These are phyloP conservation scores for Solanum etuberosum DNA, from an alignment of 257 asterid genomes.

Conservation along the genomic window DNA sequence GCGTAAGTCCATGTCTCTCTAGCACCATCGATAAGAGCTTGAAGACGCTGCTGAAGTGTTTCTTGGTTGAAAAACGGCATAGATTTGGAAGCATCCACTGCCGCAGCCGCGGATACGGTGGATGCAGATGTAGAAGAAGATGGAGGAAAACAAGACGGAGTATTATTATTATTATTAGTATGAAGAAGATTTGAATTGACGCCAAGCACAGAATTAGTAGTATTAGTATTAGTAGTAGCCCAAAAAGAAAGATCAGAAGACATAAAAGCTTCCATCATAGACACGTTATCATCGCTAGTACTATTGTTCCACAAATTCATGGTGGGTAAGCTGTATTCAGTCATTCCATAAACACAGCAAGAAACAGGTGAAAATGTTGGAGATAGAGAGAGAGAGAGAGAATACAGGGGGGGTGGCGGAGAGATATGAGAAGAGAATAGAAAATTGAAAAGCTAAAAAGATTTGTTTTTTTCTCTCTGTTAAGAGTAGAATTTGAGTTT, in stretches of 20 bases:
- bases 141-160: neutral
- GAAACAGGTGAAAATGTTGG: neutral
- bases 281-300: conserved; percentile 14
- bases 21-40: conserved; percentile 39
- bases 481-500: conserved; percentile 13
- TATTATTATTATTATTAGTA: neutral
- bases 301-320: conserved; percentile 27
- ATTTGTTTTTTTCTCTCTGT: neutral
- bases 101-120: conserved; percentile 11
- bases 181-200: neutral
- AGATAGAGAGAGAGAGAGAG: neutral
- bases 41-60: conserved; percentile 49
- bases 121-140: neutral
- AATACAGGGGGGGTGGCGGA: neutral
- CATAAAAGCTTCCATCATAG: conserved; percentile 32
- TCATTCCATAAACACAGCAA: conserved; percentile 7
- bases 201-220: neutral
- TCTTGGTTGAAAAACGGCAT: conserved; percentile 29
- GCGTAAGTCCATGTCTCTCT: conserved; percentile 56
- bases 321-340: conserved; percentile 7
- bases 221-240: conserved; percentile 1
- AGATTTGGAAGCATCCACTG: conserved; percentile 1
- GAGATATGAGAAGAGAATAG: neutral
- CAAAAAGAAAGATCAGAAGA: conserved; percentile 38
- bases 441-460: neutral